phyloP scores from a whole-genome alignment of 257 asterid species.

The Solanum bukasovii region DNA sequence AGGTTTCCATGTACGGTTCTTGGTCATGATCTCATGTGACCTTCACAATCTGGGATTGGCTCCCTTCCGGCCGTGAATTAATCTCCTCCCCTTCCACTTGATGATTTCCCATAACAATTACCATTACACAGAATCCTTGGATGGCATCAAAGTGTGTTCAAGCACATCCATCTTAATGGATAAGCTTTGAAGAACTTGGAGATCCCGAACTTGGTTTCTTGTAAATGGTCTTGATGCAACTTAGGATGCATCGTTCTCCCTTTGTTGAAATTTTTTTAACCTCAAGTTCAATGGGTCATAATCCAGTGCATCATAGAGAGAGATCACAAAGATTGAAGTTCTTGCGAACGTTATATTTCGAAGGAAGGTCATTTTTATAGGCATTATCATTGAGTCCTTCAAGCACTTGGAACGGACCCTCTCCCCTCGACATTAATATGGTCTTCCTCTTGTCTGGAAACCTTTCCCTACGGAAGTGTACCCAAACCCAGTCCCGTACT shows the following conservation, averaged over 20 bases:
- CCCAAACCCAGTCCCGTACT: background rate
- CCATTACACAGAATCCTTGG: background rate
- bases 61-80: background rate
- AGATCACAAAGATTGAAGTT: no score
- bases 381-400: no score
- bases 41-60: background rate
- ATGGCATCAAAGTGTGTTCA: background rate
- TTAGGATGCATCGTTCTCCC: background rate
- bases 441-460: no score
- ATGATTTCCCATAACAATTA: background rate
- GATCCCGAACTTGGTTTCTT: background rate
- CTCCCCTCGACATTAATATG: no score
- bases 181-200: background rate
- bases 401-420: no score
- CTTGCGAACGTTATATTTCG: no score
- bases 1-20: background rate
- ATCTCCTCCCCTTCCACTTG: background rate
- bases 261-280: background rate
- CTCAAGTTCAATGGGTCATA: background rate
- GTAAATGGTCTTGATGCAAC: background rate
- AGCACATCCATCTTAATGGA: background rate
- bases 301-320: background rate
- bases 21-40: background rate
- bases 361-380: no score
- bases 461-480: no score